A percentile compares a stretch with the other conserved stretches of the same genome.
phyloP scores from a whole-genome alignment of 805 yeast genomes.

The Cyberlindnera mississippiensis region DNA sequence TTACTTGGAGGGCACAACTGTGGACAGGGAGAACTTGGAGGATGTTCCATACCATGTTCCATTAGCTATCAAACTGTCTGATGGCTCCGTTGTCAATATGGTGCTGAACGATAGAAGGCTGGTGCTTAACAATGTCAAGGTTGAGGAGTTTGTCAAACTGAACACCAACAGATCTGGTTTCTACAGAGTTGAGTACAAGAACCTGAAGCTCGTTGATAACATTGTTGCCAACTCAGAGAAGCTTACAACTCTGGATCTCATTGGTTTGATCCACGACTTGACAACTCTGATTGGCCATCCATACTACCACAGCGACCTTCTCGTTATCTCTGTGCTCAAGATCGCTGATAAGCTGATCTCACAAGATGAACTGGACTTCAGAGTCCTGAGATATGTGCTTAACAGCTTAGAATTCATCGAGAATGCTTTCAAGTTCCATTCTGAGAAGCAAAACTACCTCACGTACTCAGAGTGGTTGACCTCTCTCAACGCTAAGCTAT shows the following conservation, averaged over 20 bases:
- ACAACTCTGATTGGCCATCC: slow-evolving; percentile 29
- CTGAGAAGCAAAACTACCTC: slow-evolving; percentile 4
- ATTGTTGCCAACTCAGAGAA: slow-evolving; percentile 22
- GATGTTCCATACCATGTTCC: slow-evolving; percentile 64
- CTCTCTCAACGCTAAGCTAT: slow-evolving; percentile 16
- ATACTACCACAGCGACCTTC: slow-evolving; percentile 24
- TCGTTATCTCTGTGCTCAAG: slow-evolving; percentile 27
- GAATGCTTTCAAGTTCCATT: slow-evolving; percentile 18
- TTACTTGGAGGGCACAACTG: slow-evolving; percentile 26
- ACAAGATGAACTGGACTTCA: slow-evolving; percentile 18
- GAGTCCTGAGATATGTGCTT: slow-evolving; percentile 28
- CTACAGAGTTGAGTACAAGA: slow-evolving; percentile 45
- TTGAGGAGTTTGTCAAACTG: slow-evolving; percentile 33
- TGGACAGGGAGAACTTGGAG: slow-evolving; percentile 36
- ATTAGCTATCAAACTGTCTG: slow-evolving; percentile 37
- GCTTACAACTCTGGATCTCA: slow-evolving; percentile 27
- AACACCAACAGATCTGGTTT: slow-evolving; percentile 46
- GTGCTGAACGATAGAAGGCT: slow-evolving; percentile 41
- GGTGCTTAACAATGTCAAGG: slow-evolving; percentile 20
- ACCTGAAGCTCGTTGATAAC: slow-evolving; percentile 25
- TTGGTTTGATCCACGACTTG: slow-evolving; percentile 34
- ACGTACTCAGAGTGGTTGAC: slow-evolving; percentile 17
- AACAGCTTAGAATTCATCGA: slow-evolving; percentile 24
- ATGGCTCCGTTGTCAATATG: slow-evolving; percentile 35
- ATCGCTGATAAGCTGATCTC: slow-evolving; percentile 22